Evolutionary conservation across 257 asterid species (phyloP), one percentile per base, ranked within the genome.

Genomic region (Plantago ovata): DNA sequence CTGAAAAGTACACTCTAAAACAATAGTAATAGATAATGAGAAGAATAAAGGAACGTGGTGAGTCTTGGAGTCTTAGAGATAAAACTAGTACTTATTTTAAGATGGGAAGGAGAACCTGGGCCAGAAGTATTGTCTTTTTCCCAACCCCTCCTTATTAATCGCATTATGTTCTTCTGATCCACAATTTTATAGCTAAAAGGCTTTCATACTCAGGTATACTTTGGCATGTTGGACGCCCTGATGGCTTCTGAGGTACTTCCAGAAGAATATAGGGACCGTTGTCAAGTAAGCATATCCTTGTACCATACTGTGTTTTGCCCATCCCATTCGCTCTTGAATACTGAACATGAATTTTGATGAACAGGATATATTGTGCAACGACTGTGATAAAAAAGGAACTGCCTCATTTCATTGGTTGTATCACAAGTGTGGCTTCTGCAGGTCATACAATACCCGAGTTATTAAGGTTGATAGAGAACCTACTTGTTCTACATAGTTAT

Each of bases 371-470:
- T 68, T 91, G 74, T 91, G 98, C 84, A 85, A 87, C 10, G 98
- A 91, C 74, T 91, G 98, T 42, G 89, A 76, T 52, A 78, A 55
- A 69, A 91, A 77, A 64, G 98, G 96, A 56, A 68, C 70, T 4
- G 87, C 98, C n/a, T 76, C 89, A 48, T 91, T 87, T 69, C 96
- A 91, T 54, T 91, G 98, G 98, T 69, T 91, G 72, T 91, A 91
- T 57, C 98, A 83, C 79, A 91, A 91, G 76, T 91, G 98, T 69
- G 79, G 89, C 38, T 63, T 19, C 44, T 87, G 98, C 32, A 87
- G 96, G 45, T 91, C 96, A 36, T 91, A 91, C 74, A 91, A 81
- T 54, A 85, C 98, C 41, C 65, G 98, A 75, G 96, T 87, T 10
- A 85, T 91, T 76, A 87, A 91, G 79, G 89, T 83, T 21, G 95